A percentile compares a stretch with the other conserved stretches of the same genome.
phyloP scores from a whole-genome alignment of 108 stramenopile genomes.

The Cyclostephanos invisitatus region DNA sequence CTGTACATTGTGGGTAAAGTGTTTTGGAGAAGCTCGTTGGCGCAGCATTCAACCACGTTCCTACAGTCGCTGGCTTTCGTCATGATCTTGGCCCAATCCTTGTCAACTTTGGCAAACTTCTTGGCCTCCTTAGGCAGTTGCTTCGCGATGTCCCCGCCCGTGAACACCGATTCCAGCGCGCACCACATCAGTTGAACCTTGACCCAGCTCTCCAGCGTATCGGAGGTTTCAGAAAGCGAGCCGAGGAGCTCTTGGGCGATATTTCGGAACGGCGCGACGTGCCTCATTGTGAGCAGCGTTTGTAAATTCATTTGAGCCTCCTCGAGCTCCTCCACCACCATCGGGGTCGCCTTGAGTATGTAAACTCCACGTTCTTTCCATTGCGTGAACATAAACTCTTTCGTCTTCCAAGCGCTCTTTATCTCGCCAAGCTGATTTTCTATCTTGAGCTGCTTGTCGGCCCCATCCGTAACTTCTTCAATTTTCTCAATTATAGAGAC shows the following conservation, averaged over 20 bases:
- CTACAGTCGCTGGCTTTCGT: slow-evolving; percentile 74
- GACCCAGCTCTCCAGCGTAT: slow-evolving; percentile 89
- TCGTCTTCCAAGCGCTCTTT: slow-evolving; percentile 64
- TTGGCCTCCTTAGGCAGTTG: slow-evolving; percentile 91
- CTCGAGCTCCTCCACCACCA: slow-evolving; percentile 90
- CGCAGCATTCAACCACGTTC: slow-evolving; percentile 80
- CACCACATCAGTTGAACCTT: slow-evolving; percentile 94
- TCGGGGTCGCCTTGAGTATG: slow-evolving; percentile 75
- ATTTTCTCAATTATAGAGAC: slow-evolving; percentile 66
- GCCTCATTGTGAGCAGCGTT: slow-evolving; percentile 88
- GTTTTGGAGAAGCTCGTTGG: slow-evolving; percentile 69
- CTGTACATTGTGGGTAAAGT: slow-evolving; percentile 83
- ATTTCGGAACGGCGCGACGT: slow-evolving; percentile 81
- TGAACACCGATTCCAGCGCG: slow-evolving; percentile 89
- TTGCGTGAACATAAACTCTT: slow-evolving; percentile 74
- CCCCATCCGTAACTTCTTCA: slow-evolving; percentile 89
- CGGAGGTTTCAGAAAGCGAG: slow-evolving; percentile 81
- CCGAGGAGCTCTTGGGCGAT: slow-evolving; percentile 78
- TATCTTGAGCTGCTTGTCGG: slow-evolving; percentile 89
- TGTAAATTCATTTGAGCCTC: slow-evolving; percentile 89
- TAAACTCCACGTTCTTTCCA: slow-evolving; percentile 85
- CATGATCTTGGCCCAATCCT: slow-evolving; percentile 91
- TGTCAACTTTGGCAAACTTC: slow-evolving; percentile 91
- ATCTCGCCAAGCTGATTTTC: slow-evolving; percentile 79
- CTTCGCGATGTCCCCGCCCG: slow-evolving; percentile 92